phyloP scores from a whole-genome alignment of 305 asterid genomes.

The Ruellia speciosa region DNA sequence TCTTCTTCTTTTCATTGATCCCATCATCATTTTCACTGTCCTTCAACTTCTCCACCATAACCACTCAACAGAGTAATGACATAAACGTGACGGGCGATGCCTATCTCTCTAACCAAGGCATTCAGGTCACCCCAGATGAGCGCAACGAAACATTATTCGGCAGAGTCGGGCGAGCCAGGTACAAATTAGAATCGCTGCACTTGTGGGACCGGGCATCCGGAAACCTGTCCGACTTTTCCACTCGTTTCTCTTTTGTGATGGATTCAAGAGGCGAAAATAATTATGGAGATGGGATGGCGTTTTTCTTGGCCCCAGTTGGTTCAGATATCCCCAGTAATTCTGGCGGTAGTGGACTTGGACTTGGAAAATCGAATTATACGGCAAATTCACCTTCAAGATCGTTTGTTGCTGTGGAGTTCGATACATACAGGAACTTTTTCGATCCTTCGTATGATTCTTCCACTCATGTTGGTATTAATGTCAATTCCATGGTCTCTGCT shows the following conservation, averaged over 20 bases:
- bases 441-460: slow-evolving; percentile 11
- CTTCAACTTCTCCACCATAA: slow-evolving; percentile 6
- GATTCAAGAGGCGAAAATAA: background rate
- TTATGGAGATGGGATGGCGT: slow-evolving; percentile 23
- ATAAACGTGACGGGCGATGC: slow-evolving; percentile 8
- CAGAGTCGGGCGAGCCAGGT: slow-evolving; percentile 24
- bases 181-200: slow-evolving; percentile 17
- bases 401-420: slow-evolving; percentile 30
- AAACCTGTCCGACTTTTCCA: slow-evolving; percentile 20
- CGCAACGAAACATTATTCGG: background rate
- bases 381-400: background rate
- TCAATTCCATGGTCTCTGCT: slow-evolving; percentile 20
- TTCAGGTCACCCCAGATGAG: slow-evolving; percentile 22
- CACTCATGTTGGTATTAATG: slow-evolving; percentile 26
- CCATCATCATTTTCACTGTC: background rate
- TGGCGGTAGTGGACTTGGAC: slow-evolving; percentile 18
- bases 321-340: background rate
- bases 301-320: slow-evolving; percentile 15
- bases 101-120: slow-evolving; percentile 12
- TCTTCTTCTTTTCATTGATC: no score
- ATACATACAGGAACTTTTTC: slow-evolving; percentile 8
- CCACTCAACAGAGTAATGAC: background rate
- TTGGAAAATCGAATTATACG: background rate
- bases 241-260: slow-evolving; percentile 23
- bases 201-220: slow-evolving; percentile 28